phyloP scores from a whole-genome alignment of 2,329 filamentous ascomycete genomes.

The Claviceps sp. region DNA sequence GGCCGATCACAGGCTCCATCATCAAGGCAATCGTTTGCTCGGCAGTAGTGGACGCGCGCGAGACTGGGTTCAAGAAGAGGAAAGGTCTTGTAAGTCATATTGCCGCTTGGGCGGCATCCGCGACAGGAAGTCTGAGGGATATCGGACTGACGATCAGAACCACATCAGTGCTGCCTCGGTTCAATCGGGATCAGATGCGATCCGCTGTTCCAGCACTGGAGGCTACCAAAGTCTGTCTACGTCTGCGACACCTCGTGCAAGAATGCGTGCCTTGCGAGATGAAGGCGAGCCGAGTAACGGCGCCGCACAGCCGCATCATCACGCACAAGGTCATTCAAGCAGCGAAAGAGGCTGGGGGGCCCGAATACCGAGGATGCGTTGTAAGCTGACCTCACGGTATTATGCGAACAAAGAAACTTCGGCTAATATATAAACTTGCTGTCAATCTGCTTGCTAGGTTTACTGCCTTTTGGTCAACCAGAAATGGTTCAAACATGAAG shows the following conservation, averaged over 20 bases:
- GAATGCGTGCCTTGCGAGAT: slow-evolving; percentile 84
- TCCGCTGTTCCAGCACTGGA: slow-evolving; percentile 62
- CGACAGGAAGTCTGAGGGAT: neutral
- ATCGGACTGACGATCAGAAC: neutral
- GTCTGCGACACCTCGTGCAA: slow-evolving; percentile 82
- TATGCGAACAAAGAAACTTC: neutral
- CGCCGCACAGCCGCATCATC: slow-evolving; percentile 74
- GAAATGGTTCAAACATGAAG: slow-evolving; percentile 67
- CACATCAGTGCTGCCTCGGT: slow-evolving; percentile 48
- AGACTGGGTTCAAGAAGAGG: slow-evolving; percentile 29
- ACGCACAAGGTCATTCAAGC: slow-evolving; percentile 67
- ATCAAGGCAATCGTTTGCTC: slow-evolving; percentile 9
- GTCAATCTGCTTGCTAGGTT: slow-evolving; percentile 26
- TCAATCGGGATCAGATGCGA: slow-evolving; percentile 42
- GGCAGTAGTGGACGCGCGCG: slow-evolving; percentile 12
- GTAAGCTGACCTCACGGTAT: slow-evolving; percentile 19
- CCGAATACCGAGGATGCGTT: slow-evolving; percentile 64
- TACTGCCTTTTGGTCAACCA: slow-evolving; percentile 65
- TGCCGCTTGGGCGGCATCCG: neutral
- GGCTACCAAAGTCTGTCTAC: slow-evolving; percentile 80
- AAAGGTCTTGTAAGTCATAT: slow-evolving; percentile 28
- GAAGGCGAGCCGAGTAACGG: slow-evolving; percentile 59
- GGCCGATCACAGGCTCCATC: slow-evolving; percentile 18
- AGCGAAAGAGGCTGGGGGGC: slow-evolving; percentile 67
- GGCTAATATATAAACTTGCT: neutral